A percentile compares a stretch with the other conserved stretches of the same genome.
Conservation (phyloP, 768 basidiomycete genomes). For the Lyophyllum atratum region DNA sequence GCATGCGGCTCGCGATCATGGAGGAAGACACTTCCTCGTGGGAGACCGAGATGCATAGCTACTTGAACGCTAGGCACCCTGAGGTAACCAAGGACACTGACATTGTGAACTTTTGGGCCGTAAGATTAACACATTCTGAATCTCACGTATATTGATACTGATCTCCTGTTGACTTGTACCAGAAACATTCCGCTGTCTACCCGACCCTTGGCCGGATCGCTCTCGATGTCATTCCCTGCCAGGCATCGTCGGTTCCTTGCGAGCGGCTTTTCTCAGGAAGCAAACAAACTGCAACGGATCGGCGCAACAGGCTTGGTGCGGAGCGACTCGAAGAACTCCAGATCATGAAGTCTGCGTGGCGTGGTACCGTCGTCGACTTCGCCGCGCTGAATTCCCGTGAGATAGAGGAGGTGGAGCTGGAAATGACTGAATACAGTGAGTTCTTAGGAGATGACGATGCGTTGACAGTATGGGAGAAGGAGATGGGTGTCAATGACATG, state of each 20-base stretch:
- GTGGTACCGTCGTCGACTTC: background rate
- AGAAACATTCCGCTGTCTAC: background rate
- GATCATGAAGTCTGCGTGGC: background rate
- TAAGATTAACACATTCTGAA: background rate
- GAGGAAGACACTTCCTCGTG: background rate
- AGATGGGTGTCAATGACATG: no score
- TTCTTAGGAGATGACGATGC: no score
- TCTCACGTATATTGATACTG: background rate
- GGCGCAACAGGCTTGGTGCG: background rate
- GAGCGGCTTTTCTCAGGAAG: conserved; percentile 18
- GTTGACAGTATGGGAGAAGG: no score
- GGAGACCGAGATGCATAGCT: background rate
- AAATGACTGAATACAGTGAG: no score
- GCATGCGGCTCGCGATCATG: background rate
- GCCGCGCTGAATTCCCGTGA: background rate
- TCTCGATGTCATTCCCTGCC: conserved; percentile 18
- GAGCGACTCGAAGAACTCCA: background rate
- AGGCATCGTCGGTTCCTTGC: conserved; percentile 23
- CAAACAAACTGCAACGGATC: conserved; percentile 2
- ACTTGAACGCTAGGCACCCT: background rate
- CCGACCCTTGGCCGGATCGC: conserved; percentile 18
- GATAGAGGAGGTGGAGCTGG: background rate
- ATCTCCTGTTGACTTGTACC: no score
- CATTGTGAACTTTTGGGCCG: background rate
- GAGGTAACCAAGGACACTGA: background rate